phyloP scores from a whole-genome alignment of 768 basidiomycete genomes.

The Termitomyces sp. region DNA sequence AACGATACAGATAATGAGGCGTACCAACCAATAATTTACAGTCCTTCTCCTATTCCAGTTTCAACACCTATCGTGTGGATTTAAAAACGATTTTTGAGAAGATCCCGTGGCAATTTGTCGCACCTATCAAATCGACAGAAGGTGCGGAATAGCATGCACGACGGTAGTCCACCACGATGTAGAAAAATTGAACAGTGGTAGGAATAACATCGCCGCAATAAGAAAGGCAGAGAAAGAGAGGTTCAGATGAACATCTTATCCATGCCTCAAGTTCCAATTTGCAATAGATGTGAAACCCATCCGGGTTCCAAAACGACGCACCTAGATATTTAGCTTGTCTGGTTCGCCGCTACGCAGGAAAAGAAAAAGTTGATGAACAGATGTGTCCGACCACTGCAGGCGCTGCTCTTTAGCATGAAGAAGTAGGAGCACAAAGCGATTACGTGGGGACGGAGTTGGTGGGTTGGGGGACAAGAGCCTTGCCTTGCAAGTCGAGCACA shows the following conservation, averaged over 20 bases:
- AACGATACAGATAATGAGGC: neutral
- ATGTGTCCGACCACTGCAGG: neutral
- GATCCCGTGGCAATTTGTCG: neutral
- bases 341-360: neutral
- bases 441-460: constrained; percentile 1
- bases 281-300: constrained; percentile 3
- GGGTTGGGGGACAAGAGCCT: neutral
- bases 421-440: neutral
- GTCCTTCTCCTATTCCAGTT: neutral
- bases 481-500: constrained; percentile 13
- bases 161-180: neutral
- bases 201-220: neutral
- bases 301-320: neutral
- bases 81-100: neutral
- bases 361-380: neutral
- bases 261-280: neutral
- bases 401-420: neutral
- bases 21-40: constrained; percentile 1
- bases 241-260: neutral
- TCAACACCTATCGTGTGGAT: neutral
- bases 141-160: neutral
- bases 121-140: neutral
- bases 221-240: neutral
- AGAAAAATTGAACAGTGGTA: neutral
- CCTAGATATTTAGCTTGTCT: neutral